Evolutionary conservation across 495 filamentous ascomycete species (phyloP).

Genomic region (Cladorrhinum samala): DNA sequence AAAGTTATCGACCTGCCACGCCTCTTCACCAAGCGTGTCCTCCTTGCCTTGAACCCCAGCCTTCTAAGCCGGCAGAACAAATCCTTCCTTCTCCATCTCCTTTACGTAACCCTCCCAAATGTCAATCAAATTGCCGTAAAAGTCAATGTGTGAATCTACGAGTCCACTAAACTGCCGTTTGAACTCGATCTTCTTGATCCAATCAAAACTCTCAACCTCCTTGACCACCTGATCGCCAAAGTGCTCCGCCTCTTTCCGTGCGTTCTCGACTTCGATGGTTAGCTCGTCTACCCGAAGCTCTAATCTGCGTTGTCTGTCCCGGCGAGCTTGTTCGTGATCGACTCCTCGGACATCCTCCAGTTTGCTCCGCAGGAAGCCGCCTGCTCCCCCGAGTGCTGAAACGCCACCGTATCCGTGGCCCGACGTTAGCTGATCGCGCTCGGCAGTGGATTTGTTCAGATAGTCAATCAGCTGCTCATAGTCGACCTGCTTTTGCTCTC

Average conservation of each 20-base stretch:
- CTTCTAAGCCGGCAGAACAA: slow-evolving; percentile 27
- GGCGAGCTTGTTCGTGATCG: slow-evolving; percentile 85
- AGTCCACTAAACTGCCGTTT: slow-evolving; percentile 75
- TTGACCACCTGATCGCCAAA: slow-evolving; percentile 93
- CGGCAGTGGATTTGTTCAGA: slow-evolving; percentile 79
- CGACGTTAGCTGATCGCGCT: slow-evolving; percentile 77
- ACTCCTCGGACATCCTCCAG: slow-evolving; percentile 96
- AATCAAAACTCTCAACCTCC: slow-evolving; percentile 89
- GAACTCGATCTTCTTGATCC: slow-evolving; percentile 92
- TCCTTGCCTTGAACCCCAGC: not conserved
- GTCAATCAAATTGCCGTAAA: slow-evolving; percentile 71
- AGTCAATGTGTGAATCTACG: slow-evolving; percentile 79
- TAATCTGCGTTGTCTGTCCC: slow-evolving; percentile 79
- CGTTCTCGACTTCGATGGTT: slow-evolving; percentile 78
- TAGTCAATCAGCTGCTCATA: slow-evolving; percentile 95
- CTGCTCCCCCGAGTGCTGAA: slow-evolving; percentile 53
- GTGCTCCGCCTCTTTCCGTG: slow-evolving; percentile 72
- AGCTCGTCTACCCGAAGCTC: slow-evolving; percentile 88
- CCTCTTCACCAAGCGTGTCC: too few species aligned
- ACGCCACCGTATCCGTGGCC: slow-evolving; percentile 56
- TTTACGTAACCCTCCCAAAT: slow-evolving; percentile 86
- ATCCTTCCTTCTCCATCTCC: slow-evolving; percentile 73
- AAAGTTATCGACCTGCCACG: not conserved
- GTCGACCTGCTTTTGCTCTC: slow-evolving; percentile 96
- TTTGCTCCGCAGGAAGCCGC: slow-evolving; percentile 88